phyloP scores from a whole-genome alignment of 106 monocot genomes.

The Dendrobium nobile region DNA sequence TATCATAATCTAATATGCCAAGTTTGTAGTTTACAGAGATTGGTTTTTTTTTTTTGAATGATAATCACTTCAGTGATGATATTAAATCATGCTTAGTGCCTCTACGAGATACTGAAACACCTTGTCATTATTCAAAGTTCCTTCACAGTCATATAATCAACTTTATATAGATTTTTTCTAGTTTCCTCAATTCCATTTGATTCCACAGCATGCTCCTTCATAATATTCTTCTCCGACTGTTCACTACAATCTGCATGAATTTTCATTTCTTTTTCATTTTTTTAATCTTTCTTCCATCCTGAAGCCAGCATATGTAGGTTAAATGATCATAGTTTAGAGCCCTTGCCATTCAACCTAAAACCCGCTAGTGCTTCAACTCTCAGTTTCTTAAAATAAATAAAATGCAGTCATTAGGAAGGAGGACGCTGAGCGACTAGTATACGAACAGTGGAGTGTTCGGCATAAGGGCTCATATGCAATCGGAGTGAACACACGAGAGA shows the following conservation, averaged over 20 bases:
- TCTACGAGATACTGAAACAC: no score
- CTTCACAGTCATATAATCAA: constrained; percentile 63
- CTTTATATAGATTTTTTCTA: constrained; percentile 31
- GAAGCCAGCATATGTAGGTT: constrained; percentile 4
- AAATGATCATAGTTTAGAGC: constrained; percentile 13
- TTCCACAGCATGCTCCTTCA: constrained; percentile 17
- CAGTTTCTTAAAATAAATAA: constrained; percentile 8
- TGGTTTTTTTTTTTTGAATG: no score
- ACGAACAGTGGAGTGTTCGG: no score
- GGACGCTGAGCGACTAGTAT: no score
- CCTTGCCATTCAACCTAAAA: constrained; percentile 20
- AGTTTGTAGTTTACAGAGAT: no score
- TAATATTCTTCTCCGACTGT: constrained; percentile 12
- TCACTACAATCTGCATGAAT: constrained; percentile 1
- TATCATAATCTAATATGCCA: no score
- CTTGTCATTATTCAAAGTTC: constrained; percentile 64
- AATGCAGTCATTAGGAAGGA: constrained; percentile 7
- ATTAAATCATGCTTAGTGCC: no score
- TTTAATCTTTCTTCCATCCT: constrained; percentile 12
- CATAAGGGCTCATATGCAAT: no score
- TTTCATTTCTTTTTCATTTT: constrained; percentile 15
- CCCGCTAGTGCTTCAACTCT: constrained; percentile 5
- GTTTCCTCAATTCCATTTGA: constrained; percentile 27
- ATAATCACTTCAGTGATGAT: no score
- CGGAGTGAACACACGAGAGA: no score